phyloP scores from a whole-genome alignment of 345 rosid genomes.

The Erysimum cheiranthoides region DNA sequence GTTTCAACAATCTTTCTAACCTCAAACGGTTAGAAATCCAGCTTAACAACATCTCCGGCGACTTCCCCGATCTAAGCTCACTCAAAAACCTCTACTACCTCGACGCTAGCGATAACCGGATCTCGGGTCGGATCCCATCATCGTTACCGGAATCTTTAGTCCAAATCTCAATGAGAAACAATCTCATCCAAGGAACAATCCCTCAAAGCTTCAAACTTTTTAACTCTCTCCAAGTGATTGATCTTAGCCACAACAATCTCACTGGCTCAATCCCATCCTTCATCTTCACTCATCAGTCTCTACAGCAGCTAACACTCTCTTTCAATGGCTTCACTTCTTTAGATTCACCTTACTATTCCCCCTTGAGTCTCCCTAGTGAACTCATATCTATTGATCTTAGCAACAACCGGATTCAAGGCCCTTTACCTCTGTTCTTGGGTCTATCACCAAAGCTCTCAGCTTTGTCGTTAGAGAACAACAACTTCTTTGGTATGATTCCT shows the following conservation, averaged over 20 bases:
- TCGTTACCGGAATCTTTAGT: constrained; percentile 60
- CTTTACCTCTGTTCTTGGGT: constrained; percentile 55
- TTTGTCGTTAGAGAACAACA: constrained; percentile 57
- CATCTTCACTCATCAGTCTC: constrained; percentile 68
- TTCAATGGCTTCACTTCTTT: constrained; percentile 66
- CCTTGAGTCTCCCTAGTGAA: constrained; percentile 49
- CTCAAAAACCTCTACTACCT: constrained; percentile 62
- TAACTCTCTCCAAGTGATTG: constrained; percentile 64
- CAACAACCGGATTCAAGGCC: constrained; percentile 56
- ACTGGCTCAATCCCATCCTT: constrained; percentile 55
- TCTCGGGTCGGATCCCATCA: constrained; percentile 65
- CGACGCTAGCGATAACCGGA: constrained; percentile 71
- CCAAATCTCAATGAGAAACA: constrained; percentile 79
- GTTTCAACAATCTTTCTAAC: constrained; percentile 51
- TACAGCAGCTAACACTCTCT: constrained; percentile 84
- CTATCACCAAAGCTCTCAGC: constrained; percentile 60
- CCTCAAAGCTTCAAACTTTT: constrained; percentile 51
- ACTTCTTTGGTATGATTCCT: constrained; percentile 64
- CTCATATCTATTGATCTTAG: constrained; percentile 62
- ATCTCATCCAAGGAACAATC: constrained; percentile 58
- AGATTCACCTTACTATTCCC: constrained; percentile 50
- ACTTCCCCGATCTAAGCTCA: constrained; percentile 65
- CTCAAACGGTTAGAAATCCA: constrained; percentile 77
- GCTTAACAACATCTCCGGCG: constrained; percentile 65
- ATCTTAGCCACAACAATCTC: constrained; percentile 73